These are phyloP conservation scores for Phytophthora sansomeana DNA, from an alignment of 352 stramenopile genomes.

Conservation along the genomic window DNA sequence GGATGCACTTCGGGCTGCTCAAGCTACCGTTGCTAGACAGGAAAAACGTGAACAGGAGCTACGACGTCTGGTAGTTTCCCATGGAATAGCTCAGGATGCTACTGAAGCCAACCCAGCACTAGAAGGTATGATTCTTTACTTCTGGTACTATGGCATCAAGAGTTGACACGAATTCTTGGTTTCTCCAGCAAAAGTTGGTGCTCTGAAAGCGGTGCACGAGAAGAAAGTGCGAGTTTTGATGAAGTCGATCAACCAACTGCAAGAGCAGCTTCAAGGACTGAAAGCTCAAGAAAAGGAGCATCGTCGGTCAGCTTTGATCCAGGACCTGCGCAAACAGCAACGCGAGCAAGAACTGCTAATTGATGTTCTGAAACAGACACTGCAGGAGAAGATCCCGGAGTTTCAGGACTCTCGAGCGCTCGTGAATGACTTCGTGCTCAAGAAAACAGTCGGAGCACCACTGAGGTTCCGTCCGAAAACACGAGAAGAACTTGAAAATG, in stretches of 20 bases:
- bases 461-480: slow-evolving; percentile 87
- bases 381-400: slow-evolving; percentile 68
- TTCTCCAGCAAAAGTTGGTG: slow-evolving; percentile 62
- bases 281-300: slow-evolving; percentile 90
- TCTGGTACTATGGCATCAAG: background rate
- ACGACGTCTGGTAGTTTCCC: slow-evolving; percentile 53
- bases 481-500: slow-evolving; percentile 88
- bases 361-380: slow-evolving; percentile 85
- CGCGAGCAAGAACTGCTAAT: slow-evolving; percentile 86
- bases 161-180: slow-evolving; percentile 1
- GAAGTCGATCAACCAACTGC: slow-evolving; percentile 86
- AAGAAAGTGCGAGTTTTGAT: slow-evolving; percentile 87
- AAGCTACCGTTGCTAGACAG: slow-evolving; percentile 67
- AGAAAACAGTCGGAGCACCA: slow-evolving; percentile 78
- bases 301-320: slow-evolving; percentile 85
- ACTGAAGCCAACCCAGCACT: slow-evolving; percentile 45
- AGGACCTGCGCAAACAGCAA: slow-evolving; percentile 77
- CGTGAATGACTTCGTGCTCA: slow-evolving; percentile 90
- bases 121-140: slow-evolving; percentile 38
- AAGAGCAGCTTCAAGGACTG: slow-evolving; percentile 73
- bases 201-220: slow-evolving; percentile 72
- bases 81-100: slow-evolving; percentile 45
- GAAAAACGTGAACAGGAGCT: slow-evolving; percentile 72
- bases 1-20: slow-evolving; percentile 59
- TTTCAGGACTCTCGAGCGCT: slow-evolving; percentile 67